Conservation (phyloP, 139 green algal species). For the Raphidocelis subcapitata region DNA sequence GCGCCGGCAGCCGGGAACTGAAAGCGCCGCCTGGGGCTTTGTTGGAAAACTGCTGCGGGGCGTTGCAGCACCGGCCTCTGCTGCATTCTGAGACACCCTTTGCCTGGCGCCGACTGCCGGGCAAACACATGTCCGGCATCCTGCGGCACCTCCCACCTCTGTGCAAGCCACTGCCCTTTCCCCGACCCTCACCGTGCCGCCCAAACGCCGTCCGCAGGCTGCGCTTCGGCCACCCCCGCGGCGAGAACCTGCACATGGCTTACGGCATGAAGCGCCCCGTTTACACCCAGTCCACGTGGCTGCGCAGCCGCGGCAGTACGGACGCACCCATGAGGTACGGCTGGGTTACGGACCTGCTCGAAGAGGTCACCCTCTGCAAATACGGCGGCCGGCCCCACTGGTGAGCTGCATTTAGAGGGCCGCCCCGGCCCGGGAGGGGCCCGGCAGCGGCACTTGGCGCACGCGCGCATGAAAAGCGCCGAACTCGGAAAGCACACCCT, state of each 20-base stretch:
- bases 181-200: too few species aligned
- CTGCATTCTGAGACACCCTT: too few species aligned
- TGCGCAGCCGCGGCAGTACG: neutral
- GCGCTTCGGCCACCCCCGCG: conserved; percentile 13
- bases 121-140: too few species aligned
- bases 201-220: too few species aligned
- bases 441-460: neutral
- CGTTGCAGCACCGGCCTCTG: too few species aligned
- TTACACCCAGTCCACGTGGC: conserved; percentile 26
- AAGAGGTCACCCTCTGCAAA: conserved; percentile 23
- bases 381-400: conserved; percentile 5
- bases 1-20: too few species aligned
- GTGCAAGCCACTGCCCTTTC: too few species aligned
- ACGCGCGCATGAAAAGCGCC: neutral
- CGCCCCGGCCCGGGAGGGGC: neutral
- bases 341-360: conserved; percentile 24
- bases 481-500: neutral
- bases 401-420: neutral
- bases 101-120: too few species aligned
- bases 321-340: conserved; percentile 17
- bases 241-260: conserved; percentile 23
- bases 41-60: too few species aligned
- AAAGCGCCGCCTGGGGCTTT: too few species aligned
- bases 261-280: conserved; percentile 31
- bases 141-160: too few species aligned